These are phyloP conservation scores for Elaeagnus macrophylla DNA, from an alignment of 306 rosid species.

Conservation along the genomic window DNA sequence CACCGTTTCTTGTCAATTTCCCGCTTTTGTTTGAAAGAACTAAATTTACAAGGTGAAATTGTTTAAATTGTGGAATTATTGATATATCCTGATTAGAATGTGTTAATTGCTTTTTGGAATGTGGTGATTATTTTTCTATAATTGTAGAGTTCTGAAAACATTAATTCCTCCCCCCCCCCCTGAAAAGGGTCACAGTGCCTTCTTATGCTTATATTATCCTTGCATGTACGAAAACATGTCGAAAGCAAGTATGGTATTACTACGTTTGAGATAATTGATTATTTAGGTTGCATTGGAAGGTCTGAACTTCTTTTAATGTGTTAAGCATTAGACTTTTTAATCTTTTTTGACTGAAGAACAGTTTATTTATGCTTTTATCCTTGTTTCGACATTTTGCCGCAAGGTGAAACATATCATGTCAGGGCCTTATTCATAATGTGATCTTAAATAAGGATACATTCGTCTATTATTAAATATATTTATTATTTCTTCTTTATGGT, in stretches of 20 bases:
- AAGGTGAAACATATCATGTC: background rate
- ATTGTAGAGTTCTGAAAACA: background rate
- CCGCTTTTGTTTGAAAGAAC: background rate
- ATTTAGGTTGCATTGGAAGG: background rate
- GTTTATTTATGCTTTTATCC: background rate
- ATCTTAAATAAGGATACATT: background rate
- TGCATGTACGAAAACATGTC: background rate
- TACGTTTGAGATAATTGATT: too few species aligned
- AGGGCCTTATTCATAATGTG: background rate
- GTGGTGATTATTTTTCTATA: background rate
- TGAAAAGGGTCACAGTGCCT: background rate
- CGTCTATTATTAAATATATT: background rate
- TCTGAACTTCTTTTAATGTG: background rate
- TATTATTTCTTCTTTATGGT: too few species aligned
- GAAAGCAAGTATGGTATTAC: background rate
- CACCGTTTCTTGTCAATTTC: constrained; percentile 1
- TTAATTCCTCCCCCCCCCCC: background rate
- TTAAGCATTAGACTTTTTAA: background rate
- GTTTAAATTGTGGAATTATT: too few species aligned
- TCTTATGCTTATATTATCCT: background rate
- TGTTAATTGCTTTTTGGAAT: too few species aligned
- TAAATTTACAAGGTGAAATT: too few species aligned
- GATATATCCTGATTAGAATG: too few species aligned
- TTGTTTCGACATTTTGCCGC: background rate
- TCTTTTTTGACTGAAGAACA: background rate